phyloP scores from a whole-genome alignment of 2,329 filamentous ascomycete species.

The Thermomyces lanuginosus region DNA sequence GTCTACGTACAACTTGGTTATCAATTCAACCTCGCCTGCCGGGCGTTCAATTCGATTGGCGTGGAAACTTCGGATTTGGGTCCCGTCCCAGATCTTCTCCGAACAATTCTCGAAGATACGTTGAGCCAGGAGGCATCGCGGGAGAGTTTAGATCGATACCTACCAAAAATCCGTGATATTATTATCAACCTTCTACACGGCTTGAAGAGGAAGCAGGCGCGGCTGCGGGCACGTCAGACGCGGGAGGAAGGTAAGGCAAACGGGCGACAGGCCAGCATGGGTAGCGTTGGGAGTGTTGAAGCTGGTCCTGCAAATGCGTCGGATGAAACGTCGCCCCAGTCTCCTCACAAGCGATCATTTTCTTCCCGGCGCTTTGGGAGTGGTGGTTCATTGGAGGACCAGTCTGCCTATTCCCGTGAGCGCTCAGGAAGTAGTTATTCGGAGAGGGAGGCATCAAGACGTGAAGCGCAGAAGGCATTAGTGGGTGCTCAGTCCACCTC shows the following conservation, averaged over 20 bases:
- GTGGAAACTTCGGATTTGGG: constrained; percentile 89
- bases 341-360: constrained; percentile 18
- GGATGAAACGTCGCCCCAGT: constrained; percentile 18
- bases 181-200: constrained; percentile 96
- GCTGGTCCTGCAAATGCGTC: constrained; percentile 30
- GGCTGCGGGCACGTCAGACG: constrained; percentile 46
- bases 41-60: constrained; percentile 90
- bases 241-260: constrained; percentile 31
- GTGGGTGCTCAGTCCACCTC: constrained; percentile 10
- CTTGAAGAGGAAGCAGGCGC: constrained; percentile 91
- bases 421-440: constrained; percentile 16
- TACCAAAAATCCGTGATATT: constrained; percentile 90
- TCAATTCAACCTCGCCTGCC: constrained; percentile 97
- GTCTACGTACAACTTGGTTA: constrained; percentile 95
- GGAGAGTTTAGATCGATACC: constrained; percentile 80
- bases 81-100: constrained; percentile 80
- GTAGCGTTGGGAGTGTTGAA: constrained; percentile 28
- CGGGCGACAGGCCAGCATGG: constrained; percentile 30
- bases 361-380: constrained; percentile 22
- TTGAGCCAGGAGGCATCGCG: constrained; percentile 91
- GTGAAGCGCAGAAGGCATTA: constrained; percentile 22
- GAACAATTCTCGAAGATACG: constrained; percentile 85
- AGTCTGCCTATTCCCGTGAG: constrained; percentile 14
- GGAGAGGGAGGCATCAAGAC: constrained; percentile 24
- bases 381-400: constrained; percentile 23